Percentiles rank a stretch among this genome's conserved stretches.
Conservation (phyloP, 1,139 yeast genomes). For the Kodamaea ohmeri region DNA sequence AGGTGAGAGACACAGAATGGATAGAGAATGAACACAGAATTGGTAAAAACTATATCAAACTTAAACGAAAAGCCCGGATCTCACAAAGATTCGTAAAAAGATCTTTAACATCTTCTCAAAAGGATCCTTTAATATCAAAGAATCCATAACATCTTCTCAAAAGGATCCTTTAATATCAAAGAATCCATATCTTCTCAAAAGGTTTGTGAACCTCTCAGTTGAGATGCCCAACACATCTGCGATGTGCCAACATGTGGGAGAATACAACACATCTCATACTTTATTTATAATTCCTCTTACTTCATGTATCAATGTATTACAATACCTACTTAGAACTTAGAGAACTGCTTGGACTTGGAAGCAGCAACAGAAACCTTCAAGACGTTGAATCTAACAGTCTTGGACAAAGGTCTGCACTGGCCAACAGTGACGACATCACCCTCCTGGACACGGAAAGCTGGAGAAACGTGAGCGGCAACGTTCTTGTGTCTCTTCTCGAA, state of each 20-base stretch:
- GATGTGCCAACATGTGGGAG: too few relatives aligned
- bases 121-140: too few relatives aligned
- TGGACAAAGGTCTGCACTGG: conserved; percentile 99
- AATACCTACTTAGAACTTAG: conserved; percentile 72
- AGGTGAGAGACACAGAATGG: not conserved
- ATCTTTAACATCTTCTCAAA: too few relatives aligned
- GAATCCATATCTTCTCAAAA: too few relatives aligned
- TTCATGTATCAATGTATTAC: conserved; percentile 9
- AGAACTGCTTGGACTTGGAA: conserved; percentile 90
- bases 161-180: too few relatives aligned
- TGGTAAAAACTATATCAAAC: too few relatives aligned
- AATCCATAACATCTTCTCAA: too few relatives aligned
- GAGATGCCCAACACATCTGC: too few relatives aligned
- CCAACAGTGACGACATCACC: conserved; percentile 99
- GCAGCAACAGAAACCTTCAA: conserved; percentile 90
- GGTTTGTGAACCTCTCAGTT: too few relatives aligned
- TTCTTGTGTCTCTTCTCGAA: conserved; percentile 99
- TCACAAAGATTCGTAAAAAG: too few relatives aligned
- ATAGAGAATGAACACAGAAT: not conserved
- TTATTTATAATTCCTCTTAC: not conserved
- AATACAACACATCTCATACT: too few relatives aligned
- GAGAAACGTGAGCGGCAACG: conserved; percentile 99
- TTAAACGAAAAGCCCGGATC: too few relatives aligned
- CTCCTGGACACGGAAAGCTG: conserved; percentile 99
- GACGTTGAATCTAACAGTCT: conserved; percentile 99